These are phyloP conservation scores for Neurospora sp. DNA, from an alignment of 2,329 filamentous ascomycete species.

Conservation along the genomic window DNA sequence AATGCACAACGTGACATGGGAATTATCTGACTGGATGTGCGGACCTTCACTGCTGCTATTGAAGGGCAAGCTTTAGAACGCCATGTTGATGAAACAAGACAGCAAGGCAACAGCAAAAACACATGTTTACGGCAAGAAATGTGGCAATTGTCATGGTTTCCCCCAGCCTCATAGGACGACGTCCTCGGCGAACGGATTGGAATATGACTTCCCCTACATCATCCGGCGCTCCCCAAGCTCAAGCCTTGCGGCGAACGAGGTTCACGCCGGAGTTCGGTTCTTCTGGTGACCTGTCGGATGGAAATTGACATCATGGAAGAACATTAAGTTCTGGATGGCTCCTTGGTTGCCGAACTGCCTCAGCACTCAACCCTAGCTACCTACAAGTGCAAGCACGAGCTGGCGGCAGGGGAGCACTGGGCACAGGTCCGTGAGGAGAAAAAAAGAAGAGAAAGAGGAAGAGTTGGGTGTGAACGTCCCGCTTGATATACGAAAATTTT, in stretches of 20 bases:
- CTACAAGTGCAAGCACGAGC: constrained; percentile 1
- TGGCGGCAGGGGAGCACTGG: constrained; percentile 60
- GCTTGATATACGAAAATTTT: constrained; percentile 20
- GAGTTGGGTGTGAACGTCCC: constrained; percentile 2
- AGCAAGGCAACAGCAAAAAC: not conserved
- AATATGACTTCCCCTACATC: constrained; percentile 67
- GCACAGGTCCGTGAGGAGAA: constrained; percentile 70
- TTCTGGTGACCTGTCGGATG: constrained; percentile 92
- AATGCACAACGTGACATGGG: not conserved
- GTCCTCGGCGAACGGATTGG: constrained; percentile 83
- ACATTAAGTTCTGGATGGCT: constrained; percentile 50
- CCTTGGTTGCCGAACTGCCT: constrained; percentile 78
- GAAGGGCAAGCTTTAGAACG: not conserved
- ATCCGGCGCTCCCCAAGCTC: constrained; percentile 52
- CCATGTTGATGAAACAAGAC: not conserved
- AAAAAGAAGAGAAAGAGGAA: constrained; percentile 23
- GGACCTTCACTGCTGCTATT: not conserved
- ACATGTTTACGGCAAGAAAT: constrained; percentile 28
- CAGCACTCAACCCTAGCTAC: constrained; percentile 65
- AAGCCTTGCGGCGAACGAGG: constrained; percentile 61
- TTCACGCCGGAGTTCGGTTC: constrained; percentile 49
- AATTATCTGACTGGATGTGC: not conserved
- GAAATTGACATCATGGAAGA: constrained; percentile 71
- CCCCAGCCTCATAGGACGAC: constrained; percentile 83
- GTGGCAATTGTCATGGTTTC: constrained; percentile 74